A percentile compares a stretch with the other conserved stretches of the same genome.
These are phyloP conservation scores for Venturia effusa DNA, from an alignment of 2,329 filamentous ascomycete species.

Conservation along the genomic window DNA sequence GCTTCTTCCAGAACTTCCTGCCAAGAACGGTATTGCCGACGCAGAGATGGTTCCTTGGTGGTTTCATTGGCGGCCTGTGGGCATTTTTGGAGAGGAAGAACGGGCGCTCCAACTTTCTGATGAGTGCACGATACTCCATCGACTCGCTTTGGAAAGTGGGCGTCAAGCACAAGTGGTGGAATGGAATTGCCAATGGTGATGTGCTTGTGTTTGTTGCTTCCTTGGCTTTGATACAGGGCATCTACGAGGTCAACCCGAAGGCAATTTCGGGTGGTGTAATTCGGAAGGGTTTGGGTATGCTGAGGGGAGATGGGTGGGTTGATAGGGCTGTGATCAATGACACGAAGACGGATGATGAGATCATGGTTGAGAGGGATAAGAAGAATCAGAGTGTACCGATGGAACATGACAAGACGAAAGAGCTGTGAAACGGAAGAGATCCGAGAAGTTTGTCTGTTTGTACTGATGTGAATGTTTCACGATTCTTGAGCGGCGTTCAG, in stretches of 20 bases:
- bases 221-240: slow-evolving; percentile 64
- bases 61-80: slow-evolving; percentile 77
- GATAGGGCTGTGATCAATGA: slow-evolving; percentile 39
- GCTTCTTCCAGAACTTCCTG: slow-evolving; percentile 72
- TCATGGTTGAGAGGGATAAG: background rate
- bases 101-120: slow-evolving; percentile 64
- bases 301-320: slow-evolving; percentile 64
- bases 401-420: background rate
- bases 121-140: slow-evolving; percentile 65
- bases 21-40: slow-evolving; percentile 66
- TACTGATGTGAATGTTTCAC: background rate
- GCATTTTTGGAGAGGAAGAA: slow-evolving; percentile 59
- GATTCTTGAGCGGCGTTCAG: background rate
- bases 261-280: slow-evolving; percentile 57
- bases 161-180: slow-evolving; percentile 84
- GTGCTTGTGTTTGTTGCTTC: slow-evolving; percentile 72
- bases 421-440: background rate
- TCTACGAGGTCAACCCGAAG: slow-evolving; percentile 61
- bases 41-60: slow-evolving; percentile 81
- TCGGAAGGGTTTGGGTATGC: slow-evolving; percentile 62
- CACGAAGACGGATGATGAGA: slow-evolving; percentile 5
- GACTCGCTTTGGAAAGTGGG: slow-evolving; percentile 88
- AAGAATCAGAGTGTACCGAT: slow-evolving; percentile 5
- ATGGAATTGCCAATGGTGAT: slow-evolving; percentile 70
- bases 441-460: no score